A percentile compares a stretch with the other conserved stretches of the same genome.
Conservation (phyloP, 352 stramenopile genomes). For the Albugo laibachii region DNA sequence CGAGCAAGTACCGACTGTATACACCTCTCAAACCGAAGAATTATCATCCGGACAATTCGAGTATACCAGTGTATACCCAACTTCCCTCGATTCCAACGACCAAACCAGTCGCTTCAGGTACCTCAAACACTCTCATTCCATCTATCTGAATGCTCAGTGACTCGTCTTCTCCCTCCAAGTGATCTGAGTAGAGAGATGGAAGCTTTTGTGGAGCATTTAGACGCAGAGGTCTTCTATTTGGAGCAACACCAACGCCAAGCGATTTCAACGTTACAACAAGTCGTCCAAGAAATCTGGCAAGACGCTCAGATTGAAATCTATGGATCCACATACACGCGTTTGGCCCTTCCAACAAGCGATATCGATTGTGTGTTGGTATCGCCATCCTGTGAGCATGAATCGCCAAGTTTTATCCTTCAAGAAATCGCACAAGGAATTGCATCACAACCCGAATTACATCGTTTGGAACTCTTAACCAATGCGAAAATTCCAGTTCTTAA, state of each 20-base stretch:
- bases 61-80: no score
- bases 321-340: slow-evolving; percentile 89
- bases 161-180: slow-evolving; percentile 6
- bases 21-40: no score
- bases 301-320: slow-evolving; percentile 89
- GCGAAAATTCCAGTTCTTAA: slow-evolving; percentile 95
- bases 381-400: slow-evolving; percentile 47
- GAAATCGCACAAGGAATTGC: slow-evolving; percentile 71
- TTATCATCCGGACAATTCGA: no score
- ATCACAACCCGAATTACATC: slow-evolving; percentile 44
- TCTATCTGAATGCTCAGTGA: no score
- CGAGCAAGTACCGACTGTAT: no score
- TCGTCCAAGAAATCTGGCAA: slow-evolving; percentile 52
- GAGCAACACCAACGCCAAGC: slow-evolving; percentile 25
- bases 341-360: slow-evolving; percentile 90
- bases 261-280: slow-evolving; percentile 20
- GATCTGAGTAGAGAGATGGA: slow-evolving; percentile 29
- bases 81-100: no score
- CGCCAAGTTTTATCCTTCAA: slow-evolving; percentile 79
- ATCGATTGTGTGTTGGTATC: slow-evolving; percentile 91
- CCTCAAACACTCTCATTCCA: no score
- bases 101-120: no score
- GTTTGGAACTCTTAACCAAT: slow-evolving; percentile 85
- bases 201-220: slow-evolving; percentile 26
- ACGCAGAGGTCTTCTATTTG: slow-evolving; percentile 17